Evolutionary conservation across 2,329 filamentous ascomycete species (phyloP), one percentile per base, ranked within the genome.

Genomic region (Colletotrichum eleusines): DNA sequence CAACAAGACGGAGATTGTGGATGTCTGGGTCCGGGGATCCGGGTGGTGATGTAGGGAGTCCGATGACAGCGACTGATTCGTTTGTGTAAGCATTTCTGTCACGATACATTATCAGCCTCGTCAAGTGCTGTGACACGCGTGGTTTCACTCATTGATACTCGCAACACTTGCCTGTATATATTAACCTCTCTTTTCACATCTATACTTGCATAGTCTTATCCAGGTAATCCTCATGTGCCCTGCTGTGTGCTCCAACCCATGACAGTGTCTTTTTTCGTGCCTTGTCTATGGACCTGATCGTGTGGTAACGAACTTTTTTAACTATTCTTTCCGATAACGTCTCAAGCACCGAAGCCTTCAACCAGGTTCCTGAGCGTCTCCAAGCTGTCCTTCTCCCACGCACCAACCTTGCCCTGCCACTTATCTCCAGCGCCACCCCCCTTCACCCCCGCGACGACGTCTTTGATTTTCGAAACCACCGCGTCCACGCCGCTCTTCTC

Each of bases 21-120:
- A 91, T 80, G 83, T 91, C 16, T 91, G 89, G 89, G 80, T 86
- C 11, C 80, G 89, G 58, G 88, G 87, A 75, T 82, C 86, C 60
- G 88, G 88, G 0, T 90, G 78, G 78, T 79, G 42, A 61, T 7
- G 20, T 44, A n/a, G n/a, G n/a, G n/a, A n/a, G n/a, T 18, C 40
- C 20, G 16, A 6, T n/a, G 42, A 44, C 12, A n/a, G 42, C 42
- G 3, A 20, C 18, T n/a, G 18, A 12, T 20, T 44, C 16, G 40
- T 42, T 42, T 20, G 5, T 7, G 20, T 6, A 42, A 42, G 40
- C 40, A 18, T 38, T 38, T 38, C 35, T n/a, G n/a, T n/a, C n/a
- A n/a, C n/a, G n/a, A n/a, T n/a, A n/a, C n/a, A n/a, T n/a, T n/a
- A n/a, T n/a, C n/a, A n/a, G n/a, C n/a, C n/a, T n/a, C n/a, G n/a